phyloP scores from a whole-genome alignment of 2,329 filamentous ascomycete species.

The Helminthosporium solani region DNA sequence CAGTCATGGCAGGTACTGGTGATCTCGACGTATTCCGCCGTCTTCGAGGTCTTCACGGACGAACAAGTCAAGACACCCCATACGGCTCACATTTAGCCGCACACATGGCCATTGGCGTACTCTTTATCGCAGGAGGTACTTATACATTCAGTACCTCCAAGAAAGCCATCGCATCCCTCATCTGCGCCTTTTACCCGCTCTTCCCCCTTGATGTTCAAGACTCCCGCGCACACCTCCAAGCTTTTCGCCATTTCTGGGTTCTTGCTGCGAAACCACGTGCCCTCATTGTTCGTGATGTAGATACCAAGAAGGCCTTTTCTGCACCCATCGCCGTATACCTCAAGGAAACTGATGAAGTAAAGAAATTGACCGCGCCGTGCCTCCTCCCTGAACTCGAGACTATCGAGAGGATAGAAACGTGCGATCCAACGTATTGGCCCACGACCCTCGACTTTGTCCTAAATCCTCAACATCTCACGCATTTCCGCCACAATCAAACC shows the following conservation, averaged over 20 bases:
- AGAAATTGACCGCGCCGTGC: slow-evolving; percentile 54
- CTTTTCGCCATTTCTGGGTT: slow-evolving; percentile 96
- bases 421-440: slow-evolving; percentile 74
- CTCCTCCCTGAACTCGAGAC: slow-evolving; percentile 65
- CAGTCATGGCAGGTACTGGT: slow-evolving; percentile 94
- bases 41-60: slow-evolving; percentile 82
- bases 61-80: slow-evolving; percentile 77
- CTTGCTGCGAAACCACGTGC: slow-evolving; percentile 88
- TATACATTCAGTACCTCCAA: slow-evolving; percentile 89
- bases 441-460: slow-evolving; percentile 71
- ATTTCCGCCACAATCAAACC: slow-evolving; percentile 69
- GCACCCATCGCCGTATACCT: slow-evolving; percentile 69
- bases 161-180: slow-evolving; percentile 78
- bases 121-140: slow-evolving; percentile 91
- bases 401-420: slow-evolving; percentile 62
- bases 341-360: slow-evolving; percentile 42
- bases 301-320: slow-evolving; percentile 76
- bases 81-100: slow-evolving; percentile 93
- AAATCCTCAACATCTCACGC: slow-evolving; percentile 61
- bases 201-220: slow-evolving; percentile 89
- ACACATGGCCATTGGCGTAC: slow-evolving; percentile 84
- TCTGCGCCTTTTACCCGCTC: slow-evolving; percentile 91
- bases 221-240: slow-evolving; percentile 91
- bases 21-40: slow-evolving; percentile 83
- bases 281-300: slow-evolving; percentile 81